Conservation (phyloP, 2,329 filamentous ascomycete genomes). For the Neurospora sp. region DNA sequence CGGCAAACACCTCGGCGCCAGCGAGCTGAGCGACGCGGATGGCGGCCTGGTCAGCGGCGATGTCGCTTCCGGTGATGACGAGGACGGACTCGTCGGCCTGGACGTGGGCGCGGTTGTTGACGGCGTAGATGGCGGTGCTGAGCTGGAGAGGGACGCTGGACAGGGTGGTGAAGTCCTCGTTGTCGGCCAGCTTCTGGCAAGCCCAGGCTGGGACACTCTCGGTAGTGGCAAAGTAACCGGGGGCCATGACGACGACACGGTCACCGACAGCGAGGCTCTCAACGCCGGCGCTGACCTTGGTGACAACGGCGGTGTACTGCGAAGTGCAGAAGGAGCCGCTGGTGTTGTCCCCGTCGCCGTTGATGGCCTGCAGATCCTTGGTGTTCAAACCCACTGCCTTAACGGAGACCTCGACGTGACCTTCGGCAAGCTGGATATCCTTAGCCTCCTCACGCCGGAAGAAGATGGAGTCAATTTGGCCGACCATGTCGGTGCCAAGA, state of each 20-base stretch:
- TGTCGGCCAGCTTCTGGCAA: constrained; percentile 11
- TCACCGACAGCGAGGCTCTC: constrained; percentile 16
- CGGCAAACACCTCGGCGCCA: neutral
- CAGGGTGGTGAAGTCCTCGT: constrained; percentile 8
- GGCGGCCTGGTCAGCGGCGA: neutral
- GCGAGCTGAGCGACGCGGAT: neutral
- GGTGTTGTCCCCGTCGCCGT: constrained; percentile 18
- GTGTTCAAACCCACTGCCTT: constrained; percentile 12
- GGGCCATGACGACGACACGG: constrained; percentile 15
- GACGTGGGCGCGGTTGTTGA: constrained; percentile 16
- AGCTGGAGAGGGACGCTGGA: constrained; percentile 11
- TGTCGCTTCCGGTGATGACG: constrained; percentile 6
- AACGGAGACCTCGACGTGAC: constrained; percentile 16
- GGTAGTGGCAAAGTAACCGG: constrained; percentile 15
- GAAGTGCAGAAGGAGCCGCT: constrained; percentile 9
- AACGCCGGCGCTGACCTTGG: constrained; percentile 13
- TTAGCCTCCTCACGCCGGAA: neutral
- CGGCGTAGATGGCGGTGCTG: constrained; percentile 15
- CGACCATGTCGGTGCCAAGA: neutral
- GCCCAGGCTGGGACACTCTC: constrained; percentile 10
- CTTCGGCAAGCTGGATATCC: neutral
- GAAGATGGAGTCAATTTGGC: neutral
- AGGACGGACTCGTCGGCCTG: constrained; percentile 16
- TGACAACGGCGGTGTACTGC: constrained; percentile 14
- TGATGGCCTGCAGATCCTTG: constrained; percentile 15